phyloP scores from a whole-genome alignment of 2,329 filamentous ascomycete species.

The Aspergillus sergii region DNA sequence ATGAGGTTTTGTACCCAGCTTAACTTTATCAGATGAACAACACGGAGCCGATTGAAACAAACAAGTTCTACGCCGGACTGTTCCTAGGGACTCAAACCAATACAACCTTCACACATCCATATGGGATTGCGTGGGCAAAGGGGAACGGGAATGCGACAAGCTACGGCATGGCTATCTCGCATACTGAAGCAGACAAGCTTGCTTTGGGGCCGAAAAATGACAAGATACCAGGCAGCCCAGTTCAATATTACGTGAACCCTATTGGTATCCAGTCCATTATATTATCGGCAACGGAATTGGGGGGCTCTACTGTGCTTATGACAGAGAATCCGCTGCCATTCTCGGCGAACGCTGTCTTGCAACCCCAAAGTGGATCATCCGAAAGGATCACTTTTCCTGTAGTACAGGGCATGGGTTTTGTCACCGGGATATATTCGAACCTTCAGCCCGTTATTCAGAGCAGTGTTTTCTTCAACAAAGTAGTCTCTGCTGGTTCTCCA shows the following conservation, averaged over 20 bases:
- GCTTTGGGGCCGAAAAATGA: slow-evolving; percentile 64
- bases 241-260: slow-evolving; percentile 77
- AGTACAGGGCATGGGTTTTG: slow-evolving; percentile 85
- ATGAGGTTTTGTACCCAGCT: neutral
- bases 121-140: slow-evolving; percentile 68
- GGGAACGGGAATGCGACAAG: slow-evolving; percentile 65
- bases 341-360: slow-evolving; percentile 70
- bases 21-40: slow-evolving; percentile 31
- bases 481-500: slow-evolving; percentile 58
- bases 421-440: slow-evolving; percentile 75
- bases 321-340: slow-evolving; percentile 58
- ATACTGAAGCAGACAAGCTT: slow-evolving; percentile 68
- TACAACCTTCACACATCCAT: slow-evolving; percentile 75
- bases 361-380: slow-evolving; percentile 52
- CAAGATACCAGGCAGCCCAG: slow-evolving; percentile 57
- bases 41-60: slow-evolving; percentile 45
- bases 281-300: slow-evolving; percentile 76
- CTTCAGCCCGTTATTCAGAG: slow-evolving; percentile 73
- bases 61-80: slow-evolving; percentile 74
- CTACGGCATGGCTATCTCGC: slow-evolving; percentile 77
- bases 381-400: slow-evolving; percentile 75
- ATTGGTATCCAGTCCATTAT: slow-evolving; percentile 79
- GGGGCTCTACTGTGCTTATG: slow-evolving; percentile 58
- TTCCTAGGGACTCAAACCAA: slow-evolving; percentile 73
- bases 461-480: slow-evolving; percentile 70